Percentiles rank a stretch among this genome's conserved stretches.
These are phyloP conservation scores for Myochromella boudieri DNA, from an alignment of 768 basidiomycete genomes.

Conservation along the genomic window DNA sequence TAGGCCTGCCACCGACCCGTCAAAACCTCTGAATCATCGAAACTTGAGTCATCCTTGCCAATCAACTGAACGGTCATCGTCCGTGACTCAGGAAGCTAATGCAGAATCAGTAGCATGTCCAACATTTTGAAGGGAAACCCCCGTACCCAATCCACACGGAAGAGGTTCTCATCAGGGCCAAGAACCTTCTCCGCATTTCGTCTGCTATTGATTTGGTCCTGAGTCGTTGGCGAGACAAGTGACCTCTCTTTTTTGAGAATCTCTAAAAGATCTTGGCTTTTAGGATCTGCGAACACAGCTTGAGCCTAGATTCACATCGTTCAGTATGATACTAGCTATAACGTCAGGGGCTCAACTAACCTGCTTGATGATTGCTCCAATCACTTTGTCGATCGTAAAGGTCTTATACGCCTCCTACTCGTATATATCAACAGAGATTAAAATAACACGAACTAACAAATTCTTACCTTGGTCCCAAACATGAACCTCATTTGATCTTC, in stretches of 20 bases:
- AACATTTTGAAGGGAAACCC: neutral
- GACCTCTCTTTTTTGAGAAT: constrained; percentile 68
- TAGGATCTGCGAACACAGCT: constrained; percentile 62
- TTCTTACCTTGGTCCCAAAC: constrained; percentile 75
- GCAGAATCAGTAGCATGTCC: neutral
- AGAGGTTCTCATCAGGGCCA: constrained; percentile 77
- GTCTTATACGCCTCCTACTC: constrained; percentile 81
- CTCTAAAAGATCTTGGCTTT: constrained; percentile 73
- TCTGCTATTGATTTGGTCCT: constrained; percentile 70
- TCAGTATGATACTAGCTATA: too few species aligned
- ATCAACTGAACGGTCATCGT: constrained; percentile 73
- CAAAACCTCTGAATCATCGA: constrained; percentile 74
- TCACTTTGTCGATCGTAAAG: constrained; percentile 92
- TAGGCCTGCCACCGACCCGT: constrained; percentile 81
- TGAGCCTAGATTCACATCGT: too few species aligned
- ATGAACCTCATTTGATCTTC: constrained; percentile 90
- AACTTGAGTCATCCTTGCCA: constrained; percentile 75
- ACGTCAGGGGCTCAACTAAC: too few species aligned
- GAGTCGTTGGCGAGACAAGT: constrained; percentile 56
- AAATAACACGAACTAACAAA: neutral
- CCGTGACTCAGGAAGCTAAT: constrained; percentile 63
- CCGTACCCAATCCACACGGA: constrained; percentile 76
- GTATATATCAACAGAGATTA: neutral
- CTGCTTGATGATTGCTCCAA: constrained; percentile 88
- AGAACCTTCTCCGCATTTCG: constrained; percentile 67